phyloP scores from a whole-genome alignment of 306 rosid genomes.

The Albizia julibrissin region DNA sequence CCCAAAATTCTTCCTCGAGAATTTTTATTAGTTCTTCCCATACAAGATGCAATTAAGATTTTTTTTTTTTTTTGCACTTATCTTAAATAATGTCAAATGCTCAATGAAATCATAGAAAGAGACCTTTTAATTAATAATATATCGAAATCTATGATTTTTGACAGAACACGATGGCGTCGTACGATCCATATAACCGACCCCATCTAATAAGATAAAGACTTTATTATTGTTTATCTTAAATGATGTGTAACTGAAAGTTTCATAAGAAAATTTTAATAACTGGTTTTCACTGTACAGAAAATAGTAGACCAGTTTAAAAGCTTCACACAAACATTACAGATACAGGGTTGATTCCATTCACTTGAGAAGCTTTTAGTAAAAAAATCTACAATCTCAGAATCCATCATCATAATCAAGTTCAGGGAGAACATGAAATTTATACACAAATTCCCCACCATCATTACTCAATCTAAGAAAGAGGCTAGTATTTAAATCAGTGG shows the following conservation, averaged over 20 bases:
- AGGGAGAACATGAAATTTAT: constrained; percentile 50
- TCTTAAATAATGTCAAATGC: no score
- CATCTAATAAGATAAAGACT: no score
- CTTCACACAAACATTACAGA: constrained; percentile 46
- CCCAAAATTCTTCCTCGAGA: neutral
- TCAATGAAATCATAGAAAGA: no score
- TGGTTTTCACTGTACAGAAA: constrained; percentile 59
- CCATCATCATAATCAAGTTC: constrained; percentile 36
- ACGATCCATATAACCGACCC: no score
- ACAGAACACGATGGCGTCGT: no score
- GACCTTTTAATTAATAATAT: no score
- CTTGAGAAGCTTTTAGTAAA: constrained; percentile 36
- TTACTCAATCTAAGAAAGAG: constrained; percentile 30
- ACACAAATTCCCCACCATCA: constrained; percentile 51
- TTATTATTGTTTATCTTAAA: no score
- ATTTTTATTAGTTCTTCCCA: neutral
- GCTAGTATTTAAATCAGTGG: constrained; percentile 36
- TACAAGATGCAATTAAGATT: neutral
- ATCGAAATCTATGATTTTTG: no score
- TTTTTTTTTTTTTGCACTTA: neutral
- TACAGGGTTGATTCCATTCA: constrained; percentile 47
- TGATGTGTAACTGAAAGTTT: neutral
- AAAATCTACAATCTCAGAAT: constrained; percentile 17
- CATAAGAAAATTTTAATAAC: constrained; percentile 34
- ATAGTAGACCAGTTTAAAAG: constrained; percentile 44